These are phyloP conservation scores for Phytophthora cryptogea DNA, from an alignment of 352 stramenopile genomes.

Conservation along the genomic window DNA sequence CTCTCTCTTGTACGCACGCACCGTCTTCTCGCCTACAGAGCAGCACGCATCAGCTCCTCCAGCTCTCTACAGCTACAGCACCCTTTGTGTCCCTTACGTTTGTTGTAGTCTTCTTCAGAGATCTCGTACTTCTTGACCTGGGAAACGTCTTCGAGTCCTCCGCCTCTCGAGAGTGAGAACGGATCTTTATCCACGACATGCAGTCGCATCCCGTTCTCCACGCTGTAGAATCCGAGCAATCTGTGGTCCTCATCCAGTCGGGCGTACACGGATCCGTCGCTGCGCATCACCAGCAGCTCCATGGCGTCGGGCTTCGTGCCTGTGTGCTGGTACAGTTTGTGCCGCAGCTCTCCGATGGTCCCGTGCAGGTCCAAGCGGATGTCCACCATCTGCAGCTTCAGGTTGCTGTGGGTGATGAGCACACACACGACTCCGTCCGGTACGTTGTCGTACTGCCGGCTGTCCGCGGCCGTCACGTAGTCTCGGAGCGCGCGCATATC, in stretches of 20 bases:
- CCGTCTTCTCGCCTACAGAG: conserved; percentile 91
- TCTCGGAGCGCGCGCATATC: conserved; percentile 73
- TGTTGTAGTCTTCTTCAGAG: conserved; percentile 98
- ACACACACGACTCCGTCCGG: conserved; percentile 91
- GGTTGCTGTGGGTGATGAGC: conserved; percentile 97
- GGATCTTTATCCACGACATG: conserved; percentile 97
- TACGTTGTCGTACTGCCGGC: conserved; percentile 84
- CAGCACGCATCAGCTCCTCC: conserved; percentile 6
- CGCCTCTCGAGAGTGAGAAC: conserved; percentile 93
- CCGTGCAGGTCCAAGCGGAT: conserved; percentile 95
- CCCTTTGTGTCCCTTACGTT: conserved; percentile 64
- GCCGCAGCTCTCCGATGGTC: conserved; percentile 88
- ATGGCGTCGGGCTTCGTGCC: conserved; percentile 94
- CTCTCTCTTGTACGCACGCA: conserved; percentile 96
- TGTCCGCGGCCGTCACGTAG: conserved; percentile 89
- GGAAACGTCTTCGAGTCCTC: conserved; percentile 96
- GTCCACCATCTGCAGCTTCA: conserved; percentile 97
- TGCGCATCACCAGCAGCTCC: conserved; percentile 68
- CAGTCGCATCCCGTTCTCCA: conserved; percentile 92
- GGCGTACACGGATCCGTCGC: conserved; percentile 50
- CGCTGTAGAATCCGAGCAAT: conserved; percentile 93
- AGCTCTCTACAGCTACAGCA: not conserved
- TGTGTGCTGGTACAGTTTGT: conserved; percentile 95
- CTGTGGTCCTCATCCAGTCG: conserved; percentile 74
- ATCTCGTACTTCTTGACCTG: conserved; percentile 99